phyloP scores from a whole-genome alignment of 106 monocot species.

The Acanthochlamys bracteata region DNA sequence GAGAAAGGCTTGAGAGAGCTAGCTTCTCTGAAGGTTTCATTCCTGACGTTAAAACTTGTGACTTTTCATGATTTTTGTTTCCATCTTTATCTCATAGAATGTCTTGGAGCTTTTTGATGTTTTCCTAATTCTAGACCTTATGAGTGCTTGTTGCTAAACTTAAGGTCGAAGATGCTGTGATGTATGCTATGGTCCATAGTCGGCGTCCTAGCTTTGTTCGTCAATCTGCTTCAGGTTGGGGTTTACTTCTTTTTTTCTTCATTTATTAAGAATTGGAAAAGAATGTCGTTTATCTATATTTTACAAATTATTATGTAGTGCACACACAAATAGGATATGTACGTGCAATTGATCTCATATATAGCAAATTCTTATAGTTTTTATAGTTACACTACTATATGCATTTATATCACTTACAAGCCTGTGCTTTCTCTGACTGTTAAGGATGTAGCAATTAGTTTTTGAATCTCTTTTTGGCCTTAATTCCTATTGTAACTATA shows the following conservation, averaged over 20 bases:
- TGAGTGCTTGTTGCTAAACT: neutral
- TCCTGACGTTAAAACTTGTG: conserved; percentile 3
- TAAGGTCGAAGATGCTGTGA: conserved; percentile 92
- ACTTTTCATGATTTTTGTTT: conserved; percentile 3
- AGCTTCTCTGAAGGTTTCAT: conserved; percentile 63
- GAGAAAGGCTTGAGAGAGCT: conserved; percentile 92
- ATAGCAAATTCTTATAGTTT: too few relatives aligned
- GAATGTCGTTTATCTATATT: too few relatives aligned
- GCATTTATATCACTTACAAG: too few relatives aligned
- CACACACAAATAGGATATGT: too few relatives aligned
- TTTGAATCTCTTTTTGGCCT: too few relatives aligned
- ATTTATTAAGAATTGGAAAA: neutral
- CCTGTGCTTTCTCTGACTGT: too few relatives aligned
- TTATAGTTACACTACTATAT: too few relatives aligned
- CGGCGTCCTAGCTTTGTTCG: conserved; percentile 48
- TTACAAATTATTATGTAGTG: neutral
- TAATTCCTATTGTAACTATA: too few relatives aligned
- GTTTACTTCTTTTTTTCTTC: neutral
- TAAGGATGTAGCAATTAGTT: too few relatives aligned
- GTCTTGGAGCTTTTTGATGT: too few relatives aligned
- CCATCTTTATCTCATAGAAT: neutral
- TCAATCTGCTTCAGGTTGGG: conserved; percentile 69
- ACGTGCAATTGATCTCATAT: too few relatives aligned
- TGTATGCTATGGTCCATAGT: conserved; percentile 58
- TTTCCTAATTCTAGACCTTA: too few relatives aligned